A percentile compares a stretch with the other conserved stretches of the same genome.
These are phyloP conservation scores for Malassezia restricta DNA, from an alignment of 1,284 basidiomycete species.

Conservation along the genomic window DNA sequence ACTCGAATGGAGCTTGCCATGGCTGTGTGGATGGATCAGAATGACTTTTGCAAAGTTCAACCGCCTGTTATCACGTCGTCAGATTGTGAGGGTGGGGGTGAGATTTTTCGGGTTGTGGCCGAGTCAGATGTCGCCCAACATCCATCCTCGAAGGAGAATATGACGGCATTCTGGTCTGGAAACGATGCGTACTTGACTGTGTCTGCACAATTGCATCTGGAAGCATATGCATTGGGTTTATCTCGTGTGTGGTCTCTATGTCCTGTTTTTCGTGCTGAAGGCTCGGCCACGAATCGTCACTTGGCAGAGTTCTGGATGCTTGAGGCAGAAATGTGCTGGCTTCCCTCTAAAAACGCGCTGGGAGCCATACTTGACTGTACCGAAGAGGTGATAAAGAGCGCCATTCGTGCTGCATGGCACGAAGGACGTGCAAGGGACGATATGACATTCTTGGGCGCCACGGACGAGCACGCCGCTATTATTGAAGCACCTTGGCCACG, in stretches of 20 bases:
- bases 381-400: constrained; percentile 23
- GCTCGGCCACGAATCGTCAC: constrained; percentile 75
- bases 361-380: constrained; percentile 19
- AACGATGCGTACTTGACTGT: constrained; percentile 75
- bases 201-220: constrained; percentile 86
- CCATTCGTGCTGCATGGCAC: constrained; percentile 14
- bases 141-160: neutral
- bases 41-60: constrained; percentile 68
- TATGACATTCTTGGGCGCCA: constrained; percentile 10
- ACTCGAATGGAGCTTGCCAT: constrained; percentile 11
- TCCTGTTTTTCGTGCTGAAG: constrained; percentile 85
- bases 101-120: constrained; percentile 67
- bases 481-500: constrained; percentile 54
- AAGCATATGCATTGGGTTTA: constrained; percentile 62
- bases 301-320: constrained; percentile 98
- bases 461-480: neutral
- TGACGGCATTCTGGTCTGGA: constrained; percentile 25
- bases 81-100: constrained; percentile 95
- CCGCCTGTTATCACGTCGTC: constrained; percentile 78
- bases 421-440: constrained; percentile 15
- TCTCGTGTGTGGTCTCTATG: constrained; percentile 78
- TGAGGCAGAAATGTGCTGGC: constrained; percentile 57
- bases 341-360: constrained; percentile 9
- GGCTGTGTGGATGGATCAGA: constrained; percentile 19
- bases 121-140: constrained; percentile 18